Conservation (phyloP, 2,329 filamentous ascomycete species). For the Davidsoniella neocaledoniae region DNA sequence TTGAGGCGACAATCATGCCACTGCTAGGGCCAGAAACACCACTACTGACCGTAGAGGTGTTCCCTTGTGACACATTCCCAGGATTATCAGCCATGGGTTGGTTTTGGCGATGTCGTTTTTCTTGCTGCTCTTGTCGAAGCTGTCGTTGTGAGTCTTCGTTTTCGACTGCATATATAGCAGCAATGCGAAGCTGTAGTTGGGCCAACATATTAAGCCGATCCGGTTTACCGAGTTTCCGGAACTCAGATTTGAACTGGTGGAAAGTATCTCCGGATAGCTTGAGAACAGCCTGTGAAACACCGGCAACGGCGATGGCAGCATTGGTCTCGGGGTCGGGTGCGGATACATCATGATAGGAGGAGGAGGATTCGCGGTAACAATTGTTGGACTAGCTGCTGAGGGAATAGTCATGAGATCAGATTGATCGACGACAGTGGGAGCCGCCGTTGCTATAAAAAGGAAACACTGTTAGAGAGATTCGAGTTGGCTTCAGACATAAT, state of each 20-base stretch:
- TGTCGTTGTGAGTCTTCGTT: conserved; percentile 28
- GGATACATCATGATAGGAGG: conserved; percentile 14
- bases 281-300: conserved; percentile 23
- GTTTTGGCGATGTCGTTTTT: conserved; percentile 20
- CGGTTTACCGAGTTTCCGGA: conserved; percentile 25
- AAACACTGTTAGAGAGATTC: too few species aligned
- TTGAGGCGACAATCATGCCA: neutral
- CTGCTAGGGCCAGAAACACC: conserved; percentile 7
- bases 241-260: conserved; percentile 27
- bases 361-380: neutral
- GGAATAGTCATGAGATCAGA: conserved; percentile 5
- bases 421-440: neutral
- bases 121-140: conserved; percentile 22
- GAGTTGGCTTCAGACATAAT: neutral
- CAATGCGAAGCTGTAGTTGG: conserved; percentile 26
- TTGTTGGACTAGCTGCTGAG: neutral
- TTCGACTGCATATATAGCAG: conserved; percentile 28
- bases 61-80: neutral
- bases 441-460: conserved; percentile 1
- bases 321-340: conserved; percentile 22
- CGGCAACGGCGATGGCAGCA: conserved; percentile 24
- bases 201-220: conserved; percentile 24
- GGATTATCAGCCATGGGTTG: neutral
- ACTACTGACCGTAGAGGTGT: conserved; percentile 12
- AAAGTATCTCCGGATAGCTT: conserved; percentile 28